Conservation (phyloP, 495 filamentous ascomycete genomes). For the Hyaloscypha variabilis region DNA sequence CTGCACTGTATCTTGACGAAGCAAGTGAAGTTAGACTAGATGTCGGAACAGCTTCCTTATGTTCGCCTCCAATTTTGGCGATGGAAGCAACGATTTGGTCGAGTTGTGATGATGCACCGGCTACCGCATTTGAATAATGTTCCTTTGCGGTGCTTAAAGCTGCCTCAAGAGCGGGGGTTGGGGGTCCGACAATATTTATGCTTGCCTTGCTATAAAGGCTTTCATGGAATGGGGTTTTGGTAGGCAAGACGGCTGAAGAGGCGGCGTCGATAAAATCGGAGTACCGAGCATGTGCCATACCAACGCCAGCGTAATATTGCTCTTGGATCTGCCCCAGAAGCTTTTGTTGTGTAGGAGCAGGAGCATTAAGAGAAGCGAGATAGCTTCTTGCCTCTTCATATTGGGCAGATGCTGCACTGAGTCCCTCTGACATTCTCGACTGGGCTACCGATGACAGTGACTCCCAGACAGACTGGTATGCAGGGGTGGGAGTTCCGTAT, state of each 20-base stretch:
- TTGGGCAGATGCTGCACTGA: slow-evolving; percentile 66
- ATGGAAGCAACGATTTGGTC: slow-evolving; percentile 34
- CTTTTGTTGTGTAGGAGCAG: slow-evolving; percentile 51
- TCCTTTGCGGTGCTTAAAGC: slow-evolving; percentile 68
- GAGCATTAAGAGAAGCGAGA: slow-evolving; percentile 54
- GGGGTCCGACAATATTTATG: slow-evolving; percentile 64
- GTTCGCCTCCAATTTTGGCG: slow-evolving; percentile 6
- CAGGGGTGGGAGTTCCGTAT: slow-evolving; percentile 59
- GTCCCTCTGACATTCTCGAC: slow-evolving; percentile 63
- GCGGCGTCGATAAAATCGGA: slow-evolving; percentile 72
- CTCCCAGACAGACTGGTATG: slow-evolving; percentile 43
- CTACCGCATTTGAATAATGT: slow-evolving; percentile 67
- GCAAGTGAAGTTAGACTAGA: slow-evolving; percentile 23
- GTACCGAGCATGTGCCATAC: slow-evolving; percentile 76
- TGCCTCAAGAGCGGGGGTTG: slow-evolving; percentile 59
- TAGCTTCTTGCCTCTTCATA: slow-evolving; percentile 61
- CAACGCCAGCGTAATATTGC: slow-evolving; percentile 78
- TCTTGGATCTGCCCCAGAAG: slow-evolving; percentile 62
- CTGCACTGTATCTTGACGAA: slow-evolving; percentile 26
- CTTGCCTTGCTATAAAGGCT: slow-evolving; percentile 39
- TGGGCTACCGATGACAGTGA: slow-evolving; percentile 68
- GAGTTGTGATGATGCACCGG: slow-evolving; percentile 61
- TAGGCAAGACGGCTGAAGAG: slow-evolving; percentile 59
- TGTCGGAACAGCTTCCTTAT: slow-evolving; percentile 18
- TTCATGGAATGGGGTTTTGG: slow-evolving; percentile 38